A percentile compares a stretch with the other conserved stretches of the same genome.
Conservation (phyloP, 2,329 filamentous ascomycete species). For the Scopulariopsis brevicaulis region DNA sequence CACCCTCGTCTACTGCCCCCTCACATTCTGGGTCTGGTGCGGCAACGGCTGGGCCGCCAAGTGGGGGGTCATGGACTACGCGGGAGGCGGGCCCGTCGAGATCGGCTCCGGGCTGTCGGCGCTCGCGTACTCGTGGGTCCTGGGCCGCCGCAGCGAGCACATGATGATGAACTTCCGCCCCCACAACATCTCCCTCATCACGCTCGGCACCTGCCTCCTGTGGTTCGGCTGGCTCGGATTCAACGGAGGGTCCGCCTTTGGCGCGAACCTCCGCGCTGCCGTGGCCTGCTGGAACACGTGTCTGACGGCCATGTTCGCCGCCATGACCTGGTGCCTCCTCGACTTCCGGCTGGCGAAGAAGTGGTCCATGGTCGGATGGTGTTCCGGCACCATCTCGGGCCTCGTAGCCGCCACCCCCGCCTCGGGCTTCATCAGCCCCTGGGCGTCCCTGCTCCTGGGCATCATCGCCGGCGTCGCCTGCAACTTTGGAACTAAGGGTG, state of each 20-base stretch:
- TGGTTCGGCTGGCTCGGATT: conserved; percentile 99
- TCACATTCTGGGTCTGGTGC: conserved; percentile 97
- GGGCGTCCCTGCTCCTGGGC: conserved; percentile 56
- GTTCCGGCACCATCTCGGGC: conserved; percentile 59
- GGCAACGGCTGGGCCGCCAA: conserved; percentile 84
- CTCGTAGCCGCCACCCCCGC: conserved; percentile 60
- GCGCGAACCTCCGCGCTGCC: conserved; percentile 83
- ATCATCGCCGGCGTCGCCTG: conserved; percentile 53
- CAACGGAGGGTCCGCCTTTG: conserved; percentile 92
- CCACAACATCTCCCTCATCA: conserved; percentile 96
- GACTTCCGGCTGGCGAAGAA: conserved; percentile 91
- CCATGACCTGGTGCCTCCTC: conserved; percentile 88
- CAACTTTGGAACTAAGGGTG: conserved; percentile 55
- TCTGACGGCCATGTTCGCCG: conserved; percentile 81
- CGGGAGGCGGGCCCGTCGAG: conserved; percentile 93
- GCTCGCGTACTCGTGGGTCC: conserved; percentile 88
- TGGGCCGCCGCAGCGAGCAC: conserved; percentile 92
- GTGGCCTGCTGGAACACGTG: conserved; percentile 99
- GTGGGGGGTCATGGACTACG: conserved; percentile 91
- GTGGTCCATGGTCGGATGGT: conserved; percentile 75
- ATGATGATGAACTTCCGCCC: conserved; percentile 99
- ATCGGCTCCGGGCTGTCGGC: conserved; percentile 90
- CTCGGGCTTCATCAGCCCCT: conserved; percentile 56
- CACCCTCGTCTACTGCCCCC: conserved; percentile 91
- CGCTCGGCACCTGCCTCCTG: conserved; percentile 86